Evolutionary conservation across 108 stramenopile species (phyloP).

Genomic region (Aureococcus anophagefferens): DNA sequence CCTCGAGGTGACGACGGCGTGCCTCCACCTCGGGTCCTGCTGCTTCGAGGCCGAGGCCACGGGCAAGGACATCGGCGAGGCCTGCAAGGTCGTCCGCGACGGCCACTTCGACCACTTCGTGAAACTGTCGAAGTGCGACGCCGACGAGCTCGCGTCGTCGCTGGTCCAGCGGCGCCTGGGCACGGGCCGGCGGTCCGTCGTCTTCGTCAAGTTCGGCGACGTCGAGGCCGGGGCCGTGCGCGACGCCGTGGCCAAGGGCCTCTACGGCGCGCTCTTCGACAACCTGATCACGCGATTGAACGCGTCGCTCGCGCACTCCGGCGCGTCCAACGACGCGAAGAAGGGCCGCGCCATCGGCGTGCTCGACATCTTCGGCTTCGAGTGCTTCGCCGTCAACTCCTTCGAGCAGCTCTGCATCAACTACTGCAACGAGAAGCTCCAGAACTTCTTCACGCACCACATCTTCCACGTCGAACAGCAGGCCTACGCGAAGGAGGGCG

Average conservation of each 20-base stretch:
- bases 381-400: constrained; percentile 64
- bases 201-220: too few species aligned
- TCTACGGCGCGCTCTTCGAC: constrained; percentile 49
- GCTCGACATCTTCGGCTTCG: constrained; percentile 93
- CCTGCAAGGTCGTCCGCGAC: too few species aligned
- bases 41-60: too few species aligned
- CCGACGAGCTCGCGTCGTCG: too few species aligned
- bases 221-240: too few species aligned
- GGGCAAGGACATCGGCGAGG: too few species aligned
- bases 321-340: constrained; percentile 8
- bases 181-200: too few species aligned
- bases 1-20: too few species aligned
- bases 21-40: too few species aligned
- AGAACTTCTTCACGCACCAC: constrained; percentile 50
- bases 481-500: constrained; percentile 35
- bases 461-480: constrained; percentile 46
- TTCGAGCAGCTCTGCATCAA: constrained; percentile 64
- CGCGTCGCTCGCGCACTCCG: neutral
- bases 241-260: constrained; percentile 31
- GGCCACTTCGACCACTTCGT: too few species aligned
- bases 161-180: too few species aligned
- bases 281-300: constrained; percentile 50
- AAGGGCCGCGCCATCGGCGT: constrained; percentile 71
- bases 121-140: too few species aligned
- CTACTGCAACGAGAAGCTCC: constrained; percentile 51